Evolutionary conservation across 768 basidiomycete species (phyloP), one percentile per base, ranked within the genome.

Genomic region (Pleurotus ostreatus): DNA sequence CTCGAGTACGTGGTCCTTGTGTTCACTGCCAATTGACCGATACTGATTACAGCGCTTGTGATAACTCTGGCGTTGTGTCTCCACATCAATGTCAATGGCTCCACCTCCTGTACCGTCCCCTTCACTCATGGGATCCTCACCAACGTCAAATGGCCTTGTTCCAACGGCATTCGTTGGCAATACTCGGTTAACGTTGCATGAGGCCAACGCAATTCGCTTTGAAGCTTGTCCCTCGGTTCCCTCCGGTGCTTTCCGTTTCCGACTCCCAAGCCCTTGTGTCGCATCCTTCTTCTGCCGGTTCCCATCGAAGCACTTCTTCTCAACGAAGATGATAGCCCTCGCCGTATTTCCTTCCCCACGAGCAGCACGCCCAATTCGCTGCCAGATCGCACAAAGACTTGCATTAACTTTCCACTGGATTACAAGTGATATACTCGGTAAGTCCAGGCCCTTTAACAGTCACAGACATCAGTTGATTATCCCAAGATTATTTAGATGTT

Each of bases 281-380:
- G 2, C 58, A 8, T 44, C 59, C 54, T 62, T 57, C 25, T 34
- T 51, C 51, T 57, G 47, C 43, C 59, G 16, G 26, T 62, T 61
- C 20, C 61, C 60, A 49, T 70, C 63, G 51, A 62, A 65, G 54
- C 66, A 56, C 23, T 67, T 65, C 49, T 61, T 65, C 43, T 72
- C 68, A 5, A 65, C 62, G 37, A 72, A 58, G 12, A 71, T 40
- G 6, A 71, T 51, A 4, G 61, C 65, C 2, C 56, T 66, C 6
- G 49, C 70, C 16, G 43, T 53, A 5, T 15, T 11, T 2, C 47
- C 55, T 23, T 3, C 20, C 39, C 56, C 60, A 6, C 60, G 49
- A 20, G 60, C 72, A 2, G 59, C 72, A 18, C 63, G 65, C 1
- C 74, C 73, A 47, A 72, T 66, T 2, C 67, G 54, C 56, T 76